These are phyloP conservation scores for Vanrija pseudolonga DNA, from an alignment of 1,284 basidiomycete species.

Conservation along the genomic window DNA sequence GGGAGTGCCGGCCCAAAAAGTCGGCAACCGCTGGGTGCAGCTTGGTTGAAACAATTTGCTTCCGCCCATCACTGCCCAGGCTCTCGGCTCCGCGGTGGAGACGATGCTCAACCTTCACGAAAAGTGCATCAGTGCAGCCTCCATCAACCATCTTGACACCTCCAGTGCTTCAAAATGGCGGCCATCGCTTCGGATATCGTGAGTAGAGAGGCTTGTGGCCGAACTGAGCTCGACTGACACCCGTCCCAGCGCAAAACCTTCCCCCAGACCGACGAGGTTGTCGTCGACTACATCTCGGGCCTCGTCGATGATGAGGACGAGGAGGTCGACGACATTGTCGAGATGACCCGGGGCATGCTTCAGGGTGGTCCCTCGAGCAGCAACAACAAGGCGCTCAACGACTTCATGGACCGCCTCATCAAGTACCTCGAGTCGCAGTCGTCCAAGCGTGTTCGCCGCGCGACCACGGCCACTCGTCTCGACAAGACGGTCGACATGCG, in stretches of 20 bases:
- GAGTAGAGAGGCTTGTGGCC: neutral
- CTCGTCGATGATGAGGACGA: constrained; percentile 89
- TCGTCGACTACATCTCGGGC: constrained; percentile 88
- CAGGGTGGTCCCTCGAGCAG: constrained; percentile 39
- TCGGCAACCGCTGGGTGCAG: neutral
- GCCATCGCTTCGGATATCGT: constrained; percentile 28
- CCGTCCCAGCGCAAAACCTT: constrained; percentile 58
- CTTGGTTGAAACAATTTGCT: constrained; percentile 6
- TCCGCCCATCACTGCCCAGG: constrained; percentile 7
- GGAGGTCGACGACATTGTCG: constrained; percentile 75
- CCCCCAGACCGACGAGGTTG: constrained; percentile 86
- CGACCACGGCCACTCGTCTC: constrained; percentile 61
- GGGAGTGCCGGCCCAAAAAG: constrained; percentile 8
- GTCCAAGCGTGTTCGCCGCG: constrained; percentile 54
- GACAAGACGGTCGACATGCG: constrained; percentile 96
- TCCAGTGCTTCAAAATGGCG: constrained; percentile 18
- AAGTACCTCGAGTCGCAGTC: constrained; percentile 65
- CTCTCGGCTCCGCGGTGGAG: neutral
- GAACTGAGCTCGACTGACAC: neutral
- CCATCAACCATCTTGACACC: neutral
- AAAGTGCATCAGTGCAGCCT: neutral
- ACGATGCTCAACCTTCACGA: neutral
- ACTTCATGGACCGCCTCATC: constrained; percentile 57
- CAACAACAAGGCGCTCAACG: constrained; percentile 43
- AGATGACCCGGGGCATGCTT: constrained; percentile 71